These are phyloP conservation scores for Cyphellophora europaea DNA, from an alignment of 2,329 filamentous ascomycete species.

Conservation along the genomic window DNA sequence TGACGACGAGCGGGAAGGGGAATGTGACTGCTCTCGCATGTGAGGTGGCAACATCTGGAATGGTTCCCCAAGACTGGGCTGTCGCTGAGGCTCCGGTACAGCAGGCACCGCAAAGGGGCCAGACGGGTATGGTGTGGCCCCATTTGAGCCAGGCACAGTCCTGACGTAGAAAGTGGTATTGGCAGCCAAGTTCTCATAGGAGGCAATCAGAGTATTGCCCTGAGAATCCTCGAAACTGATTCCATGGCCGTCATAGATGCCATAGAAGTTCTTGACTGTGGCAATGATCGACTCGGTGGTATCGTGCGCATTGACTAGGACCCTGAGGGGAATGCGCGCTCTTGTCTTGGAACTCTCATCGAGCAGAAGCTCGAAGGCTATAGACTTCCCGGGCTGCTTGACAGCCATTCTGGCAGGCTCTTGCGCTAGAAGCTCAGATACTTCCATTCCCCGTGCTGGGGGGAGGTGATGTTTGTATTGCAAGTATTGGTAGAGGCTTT, in stretches of 20 bases:
- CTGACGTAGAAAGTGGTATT: conserved; percentile 92
- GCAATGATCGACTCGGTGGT: conserved; percentile 96
- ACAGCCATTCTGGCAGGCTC: neutral
- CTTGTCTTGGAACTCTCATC: conserved; percentile 48
- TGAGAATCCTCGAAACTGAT: conserved; percentile 91
- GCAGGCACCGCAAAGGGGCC: conserved; percentile 39
- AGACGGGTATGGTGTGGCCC: conserved; percentile 42
- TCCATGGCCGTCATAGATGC: conserved; percentile 79
- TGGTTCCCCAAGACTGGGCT: conserved; percentile 51
- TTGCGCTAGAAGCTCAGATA: neutral
- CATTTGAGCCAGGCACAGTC: conserved; percentile 51
- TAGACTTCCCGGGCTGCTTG: conserved; percentile 43
- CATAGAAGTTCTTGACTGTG: conserved; percentile 98
- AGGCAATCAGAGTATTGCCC: conserved; percentile 84
- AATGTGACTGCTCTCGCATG: conserved; percentile 47
- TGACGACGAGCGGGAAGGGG: conserved; percentile 59
- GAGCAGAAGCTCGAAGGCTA: conserved; percentile 55
- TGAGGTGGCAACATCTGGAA: conserved; percentile 55
- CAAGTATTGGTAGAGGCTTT: too few relatives aligned
- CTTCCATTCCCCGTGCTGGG: neutral
- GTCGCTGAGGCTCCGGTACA: conserved; percentile 42
- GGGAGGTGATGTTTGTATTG: too few relatives aligned
- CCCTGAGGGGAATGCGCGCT: conserved; percentile 56
- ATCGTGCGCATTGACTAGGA: conserved; percentile 89
- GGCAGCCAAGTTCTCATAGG: conserved; percentile 89